Conservation (phyloP, 257 asterid genomes). For the Penstemon barbatus region DNA sequence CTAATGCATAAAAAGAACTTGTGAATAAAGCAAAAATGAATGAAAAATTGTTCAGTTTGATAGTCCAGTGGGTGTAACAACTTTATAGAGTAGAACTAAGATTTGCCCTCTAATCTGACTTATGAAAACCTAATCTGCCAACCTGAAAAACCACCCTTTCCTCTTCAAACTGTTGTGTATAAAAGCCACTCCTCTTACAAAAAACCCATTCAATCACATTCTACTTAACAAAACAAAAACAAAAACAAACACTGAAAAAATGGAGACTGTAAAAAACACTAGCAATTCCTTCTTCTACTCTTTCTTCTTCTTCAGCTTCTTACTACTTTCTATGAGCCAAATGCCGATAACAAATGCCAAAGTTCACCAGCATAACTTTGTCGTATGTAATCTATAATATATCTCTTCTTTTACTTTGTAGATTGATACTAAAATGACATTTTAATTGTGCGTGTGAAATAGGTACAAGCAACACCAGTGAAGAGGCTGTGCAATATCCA, state of each 20-base stretch:
- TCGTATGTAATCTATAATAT: conserved; percentile 41
- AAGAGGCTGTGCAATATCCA: conserved; percentile 93
- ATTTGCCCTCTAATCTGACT: conserved; percentile 32
- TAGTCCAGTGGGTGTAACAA: conserved; percentile 57
- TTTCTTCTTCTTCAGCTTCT: conserved; percentile 34
- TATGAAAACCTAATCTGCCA: conserved; percentile 54
- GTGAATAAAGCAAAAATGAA: conserved; percentile 36
- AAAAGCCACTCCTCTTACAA: conserved; percentile 35
- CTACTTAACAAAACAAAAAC: not conserved
- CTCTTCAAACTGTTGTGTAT: conserved; percentile 39
- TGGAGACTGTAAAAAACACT: conserved; percentile 31
- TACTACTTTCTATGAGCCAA: conserved; percentile 37
- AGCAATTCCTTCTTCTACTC: conserved; percentile 25
- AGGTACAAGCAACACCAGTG: conserved; percentile 85
- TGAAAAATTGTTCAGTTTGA: conserved; percentile 30
- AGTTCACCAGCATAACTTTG: conserved; percentile 62
- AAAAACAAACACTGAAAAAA: not conserved
- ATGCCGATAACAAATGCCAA: conserved; percentile 49
- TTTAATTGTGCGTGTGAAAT: not conserved
- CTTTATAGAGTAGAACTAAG: conserved; percentile 47
- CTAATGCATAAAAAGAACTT: conserved; percentile 34
- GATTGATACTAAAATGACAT: not conserved
- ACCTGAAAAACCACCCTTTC: conserved; percentile 41
- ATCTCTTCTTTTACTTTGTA: not conserved
- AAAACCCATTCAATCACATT: conserved; percentile 6